Evolutionary conservation across 78 protist genomes (phyloP), one percentile per base, ranked within the genome.

Genomic region (Guillardia theta): DNA sequence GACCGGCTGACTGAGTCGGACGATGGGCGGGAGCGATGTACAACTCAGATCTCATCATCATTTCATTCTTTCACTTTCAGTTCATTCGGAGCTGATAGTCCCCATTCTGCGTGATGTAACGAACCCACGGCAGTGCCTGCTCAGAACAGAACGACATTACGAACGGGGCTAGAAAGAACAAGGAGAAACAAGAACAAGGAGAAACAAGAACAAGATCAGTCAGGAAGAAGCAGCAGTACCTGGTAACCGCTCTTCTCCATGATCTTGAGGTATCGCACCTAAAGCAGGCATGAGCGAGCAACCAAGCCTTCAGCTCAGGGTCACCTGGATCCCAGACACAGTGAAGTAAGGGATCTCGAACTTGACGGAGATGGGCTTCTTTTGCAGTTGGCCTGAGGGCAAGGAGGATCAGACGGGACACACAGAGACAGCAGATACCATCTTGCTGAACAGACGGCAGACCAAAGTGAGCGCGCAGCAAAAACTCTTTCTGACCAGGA

Each of bases 331-430:
- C 47, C 99, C 99, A 33, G 99, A 98, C 21, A 98, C 98, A 9
- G 99, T 99, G 95, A 97, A 98, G 96, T 97, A 98, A 15, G 99
- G 99, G 90, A 99, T 99, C 96, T 99, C 99, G 64, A 99, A 99
- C 94, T 98, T 95, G 88, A 99, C 99, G 33, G 78, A 47, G 70
- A 99, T 98, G 33, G 99, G 99, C 45, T 96, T 97, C 87, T 95
- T 95, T 15, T 36, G 83, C 36, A 70, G 83, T 43, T 70, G 92
- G 92, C 96, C 99, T 30, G 95, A 4, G 58, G 15, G 15, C 30
- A 50, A 15, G 58, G 58, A 50, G 58, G 58, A 50, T 10, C 30
- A 50, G 58, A 50, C 10, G 58, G 58, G 15, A 15, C 30, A 50
- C 30, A 15, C 30, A 50, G 58, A 15, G 15, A 15, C 58, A 50